Evolutionary conservation across 345 rosid genomes (phyloP).

Genomic region (Acer yangbiense): DNA sequence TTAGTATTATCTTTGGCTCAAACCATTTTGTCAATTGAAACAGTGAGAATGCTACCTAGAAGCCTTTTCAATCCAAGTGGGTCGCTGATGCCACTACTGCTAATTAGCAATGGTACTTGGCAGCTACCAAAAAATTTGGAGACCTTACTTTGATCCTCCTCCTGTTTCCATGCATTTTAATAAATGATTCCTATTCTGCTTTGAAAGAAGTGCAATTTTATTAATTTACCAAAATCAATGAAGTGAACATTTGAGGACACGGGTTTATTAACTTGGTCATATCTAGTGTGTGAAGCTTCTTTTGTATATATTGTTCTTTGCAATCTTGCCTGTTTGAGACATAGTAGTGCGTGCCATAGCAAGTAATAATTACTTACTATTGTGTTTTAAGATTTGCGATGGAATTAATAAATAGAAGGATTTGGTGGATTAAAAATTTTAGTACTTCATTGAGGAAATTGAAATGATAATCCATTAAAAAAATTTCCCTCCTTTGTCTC

Average conservation of each 20-base stretch:
- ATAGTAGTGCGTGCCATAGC: not conserved
- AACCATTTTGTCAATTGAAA: not conserved
- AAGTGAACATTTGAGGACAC: not conserved
- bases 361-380: not conserved
- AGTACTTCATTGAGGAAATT: not conserved
- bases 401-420: not conserved
- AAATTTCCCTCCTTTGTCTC: not conserved
- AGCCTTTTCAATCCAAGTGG: not conserved
- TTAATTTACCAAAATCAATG: not conserved
- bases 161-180: not conserved
- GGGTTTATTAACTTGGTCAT: constrained; percentile 1
- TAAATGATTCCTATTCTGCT: not conserved
- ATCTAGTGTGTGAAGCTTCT: not conserved
- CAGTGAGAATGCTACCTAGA: not conserved
- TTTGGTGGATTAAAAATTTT: not conserved
- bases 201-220: not conserved
- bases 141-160: not conserved
- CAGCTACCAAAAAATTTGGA: not conserved
- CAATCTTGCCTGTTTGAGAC: not conserved
- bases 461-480: not conserved
- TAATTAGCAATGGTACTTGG: not conserved
- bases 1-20: not conserved
- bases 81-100: not conserved
- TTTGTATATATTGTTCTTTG: not conserved
- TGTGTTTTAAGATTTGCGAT: not conserved